A percentile compares a stretch with the other conserved stretches of the same genome.
phyloP scores from a whole-genome alignment of 2,329 filamentous ascomycete species.

The Alternaria brassicae region DNA sequence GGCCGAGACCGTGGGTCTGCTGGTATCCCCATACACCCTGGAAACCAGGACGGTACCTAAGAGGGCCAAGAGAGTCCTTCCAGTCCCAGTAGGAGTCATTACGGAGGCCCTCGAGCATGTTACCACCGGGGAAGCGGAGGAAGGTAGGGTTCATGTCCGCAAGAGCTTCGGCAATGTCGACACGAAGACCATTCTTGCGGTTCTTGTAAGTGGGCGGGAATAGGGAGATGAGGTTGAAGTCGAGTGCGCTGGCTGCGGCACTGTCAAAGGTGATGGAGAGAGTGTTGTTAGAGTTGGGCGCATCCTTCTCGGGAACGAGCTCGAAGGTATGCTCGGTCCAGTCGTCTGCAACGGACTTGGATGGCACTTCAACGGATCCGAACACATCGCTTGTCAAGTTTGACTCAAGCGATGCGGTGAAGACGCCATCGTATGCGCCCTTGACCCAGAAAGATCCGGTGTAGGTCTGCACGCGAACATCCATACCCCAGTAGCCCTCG shows the following conservation, averaged over 20 bases:
- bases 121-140: constrained; percentile 61
- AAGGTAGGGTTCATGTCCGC: constrained; percentile 54
- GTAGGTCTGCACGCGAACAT: constrained; percentile 58
- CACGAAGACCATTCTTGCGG: constrained; percentile 59
- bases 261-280: constrained; percentile 60
- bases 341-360: constrained; percentile 44
- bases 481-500: constrained; percentile 61
- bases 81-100: constrained; percentile 48
- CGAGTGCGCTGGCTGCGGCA: constrained; percentile 33
- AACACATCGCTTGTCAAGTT: constrained; percentile 54
- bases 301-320: constrained; percentile 43
- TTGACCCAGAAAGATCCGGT: constrained; percentile 61
- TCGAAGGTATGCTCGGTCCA: constrained; percentile 54
- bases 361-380: constrained; percentile 40
- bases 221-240: constrained; percentile 61
- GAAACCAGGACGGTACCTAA: constrained; percentile 58
- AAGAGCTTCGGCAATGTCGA: constrained; percentile 59
- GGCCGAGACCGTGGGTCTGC: constrained; percentile 54
- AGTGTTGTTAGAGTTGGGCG: constrained; percentile 59
- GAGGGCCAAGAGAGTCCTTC: constrained; percentile 60
- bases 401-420: constrained; percentile 51
- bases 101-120: constrained; percentile 52
- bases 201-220: constrained; percentile 64
- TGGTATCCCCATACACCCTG: constrained; percentile 56
- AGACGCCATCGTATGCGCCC: constrained; percentile 43